Evolutionary conservation across 2,329 filamentous ascomycete species (phyloP), one percentile per base, ranked within the genome.

Genomic region (Onygena corvina): DNA sequence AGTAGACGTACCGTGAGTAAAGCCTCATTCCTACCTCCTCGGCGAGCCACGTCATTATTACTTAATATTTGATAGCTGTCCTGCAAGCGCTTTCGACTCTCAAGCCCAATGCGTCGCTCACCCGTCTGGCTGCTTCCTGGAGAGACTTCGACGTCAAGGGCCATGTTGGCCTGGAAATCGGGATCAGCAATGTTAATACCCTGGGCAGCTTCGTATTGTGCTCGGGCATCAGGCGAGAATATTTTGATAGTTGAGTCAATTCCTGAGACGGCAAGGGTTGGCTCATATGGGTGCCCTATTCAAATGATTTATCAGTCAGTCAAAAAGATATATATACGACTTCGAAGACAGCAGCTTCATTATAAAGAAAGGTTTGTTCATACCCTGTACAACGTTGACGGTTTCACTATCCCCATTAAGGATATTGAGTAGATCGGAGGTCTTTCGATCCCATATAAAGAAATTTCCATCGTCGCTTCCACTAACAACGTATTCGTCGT

Each of bases 211-310:
- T 75, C 71, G 30, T 72, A 67, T 54, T 81, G 76, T 12, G 76
- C 74, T 29, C 71, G 69, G 38, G 67, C 70, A 56, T 83, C 80
- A 0, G 78, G 70, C 0, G 76, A 80, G 63, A 83, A 84, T 48
- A 84, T 77, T 58, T 84, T 83, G 64, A 84, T 76, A 0, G 79
- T 83, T 56, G 77, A 74, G 54, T 83, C 80, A 51, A 84, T 84
- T 16, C 80, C 80, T 2, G 76, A 80, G 25, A 77, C 78, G 2
- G 81, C 80, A 50, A 84, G 69, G 53, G 78, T 77, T 1, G 80
- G 78, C 59, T 84, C 80, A 56, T 81, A 81, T 1, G 80, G 80
- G 60, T 84, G 80, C 1, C 76, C 76, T 75, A 56, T n/a, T n/a
- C n/a, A n/a, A n/a, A 31, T 33, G 5, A 42, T 40, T 40, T 23